Conservation (phyloP, 305 asterid species). For the Fraxinus angustifolia region DNA sequence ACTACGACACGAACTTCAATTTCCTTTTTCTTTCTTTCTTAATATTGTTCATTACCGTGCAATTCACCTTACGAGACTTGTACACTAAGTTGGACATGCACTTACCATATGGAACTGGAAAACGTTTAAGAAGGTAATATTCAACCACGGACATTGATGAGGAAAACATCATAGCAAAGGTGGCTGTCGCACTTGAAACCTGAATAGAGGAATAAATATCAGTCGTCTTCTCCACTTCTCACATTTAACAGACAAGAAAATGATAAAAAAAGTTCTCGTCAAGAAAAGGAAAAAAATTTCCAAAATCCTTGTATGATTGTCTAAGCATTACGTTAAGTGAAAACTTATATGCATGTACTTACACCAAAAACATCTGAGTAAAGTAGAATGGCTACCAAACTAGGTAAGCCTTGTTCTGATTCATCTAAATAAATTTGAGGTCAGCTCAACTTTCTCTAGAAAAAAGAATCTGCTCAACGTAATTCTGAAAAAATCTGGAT, state of each 20-base stretch:
- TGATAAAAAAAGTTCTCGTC: background rate
- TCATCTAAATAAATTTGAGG: background rate
- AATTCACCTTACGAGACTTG: background rate
- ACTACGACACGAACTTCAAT: background rate
- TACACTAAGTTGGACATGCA: background rate
- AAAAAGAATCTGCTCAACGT: background rate
- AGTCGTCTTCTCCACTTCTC: background rate
- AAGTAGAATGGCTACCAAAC: background rate
- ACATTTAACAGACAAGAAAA: background rate
- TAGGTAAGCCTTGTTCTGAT: background rate
- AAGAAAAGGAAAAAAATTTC: background rate
- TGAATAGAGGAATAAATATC: conserved; percentile 26
- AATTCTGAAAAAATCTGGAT: background rate
- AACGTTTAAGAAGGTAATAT: conserved; percentile 86
- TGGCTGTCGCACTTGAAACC: conserved; percentile 98
- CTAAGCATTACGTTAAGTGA: background rate
- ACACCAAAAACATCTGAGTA: background rate
- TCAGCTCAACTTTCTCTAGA: background rate
- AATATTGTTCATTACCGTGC: background rate
- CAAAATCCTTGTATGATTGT: background rate
- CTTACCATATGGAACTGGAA: conserved; percentile 92
- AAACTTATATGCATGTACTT: background rate
- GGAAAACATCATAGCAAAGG: conserved; percentile 96
- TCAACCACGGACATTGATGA: conserved; percentile 97
- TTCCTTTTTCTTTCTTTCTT: background rate